A percentile compares a stretch with the other conserved stretches of the same genome.
These are phyloP conservation scores for Bipolaris sorokiniana DNA, from an alignment of 2,329 filamentous ascomycete species.

Conservation along the genomic window DNA sequence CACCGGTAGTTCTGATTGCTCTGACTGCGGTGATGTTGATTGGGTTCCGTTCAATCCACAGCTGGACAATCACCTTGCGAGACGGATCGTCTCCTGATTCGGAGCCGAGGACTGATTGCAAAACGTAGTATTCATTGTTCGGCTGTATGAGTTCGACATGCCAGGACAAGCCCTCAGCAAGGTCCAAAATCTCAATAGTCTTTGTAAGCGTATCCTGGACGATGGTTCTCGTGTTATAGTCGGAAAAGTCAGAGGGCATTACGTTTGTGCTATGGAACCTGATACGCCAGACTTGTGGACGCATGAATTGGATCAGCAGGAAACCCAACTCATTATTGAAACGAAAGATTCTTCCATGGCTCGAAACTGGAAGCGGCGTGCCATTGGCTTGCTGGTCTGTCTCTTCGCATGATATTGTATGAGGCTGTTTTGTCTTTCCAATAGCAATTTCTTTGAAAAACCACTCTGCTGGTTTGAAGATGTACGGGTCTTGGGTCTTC, in stretches of 20 bases:
- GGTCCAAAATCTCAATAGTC: background rate
- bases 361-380: background rate
- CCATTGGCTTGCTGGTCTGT: background rate
- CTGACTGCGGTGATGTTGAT: background rate
- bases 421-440: background rate
- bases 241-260: background rate
- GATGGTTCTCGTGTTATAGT: background rate
- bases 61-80: background rate
- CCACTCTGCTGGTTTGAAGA: background rate
- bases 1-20: background rate
- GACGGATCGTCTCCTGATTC: background rate
- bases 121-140: background rate
- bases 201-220: background rate
- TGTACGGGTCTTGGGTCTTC: background rate
- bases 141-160: background rate
- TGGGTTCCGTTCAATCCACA: background rate
- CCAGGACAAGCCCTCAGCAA: background rate
- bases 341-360: background rate
- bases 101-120: background rate
- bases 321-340: background rate
- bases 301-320: background rate
- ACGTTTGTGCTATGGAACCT: background rate
- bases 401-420: background rate
- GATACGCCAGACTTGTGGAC: background rate
- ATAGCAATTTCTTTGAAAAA: background rate